Percentiles rank a stretch among this genome's conserved stretches.
Evolutionary conservation across 2,329 filamentous ascomycete species (phyloP).

Genomic region (Aphanoascus verrucosus): DNA sequence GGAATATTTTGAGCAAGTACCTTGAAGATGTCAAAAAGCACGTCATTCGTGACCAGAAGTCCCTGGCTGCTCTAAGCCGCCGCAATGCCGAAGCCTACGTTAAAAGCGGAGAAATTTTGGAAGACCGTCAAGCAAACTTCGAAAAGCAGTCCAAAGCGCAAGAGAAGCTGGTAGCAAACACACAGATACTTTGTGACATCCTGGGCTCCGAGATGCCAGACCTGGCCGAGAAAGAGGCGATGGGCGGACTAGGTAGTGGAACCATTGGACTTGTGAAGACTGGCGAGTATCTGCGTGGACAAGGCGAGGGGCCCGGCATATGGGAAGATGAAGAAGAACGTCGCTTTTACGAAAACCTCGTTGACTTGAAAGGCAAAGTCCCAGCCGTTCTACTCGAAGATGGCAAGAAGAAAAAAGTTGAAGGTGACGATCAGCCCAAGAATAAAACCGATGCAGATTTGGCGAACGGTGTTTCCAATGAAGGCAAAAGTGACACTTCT

Average conservation of each 20-base stretch:
- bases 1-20: conserved; percentile 73
- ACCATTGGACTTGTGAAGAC: conserved; percentile 90
- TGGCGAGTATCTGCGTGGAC: conserved; percentile 80
- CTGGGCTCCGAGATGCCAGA: conserved; percentile 90
- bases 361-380: conserved; percentile 91
- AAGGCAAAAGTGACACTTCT: conserved; percentile 30
- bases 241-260: conserved; percentile 54
- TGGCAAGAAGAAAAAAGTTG: conserved; percentile 81
- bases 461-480: conserved; percentile 36
- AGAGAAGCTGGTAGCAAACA: conserved; percentile 80
- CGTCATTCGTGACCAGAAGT: conserved; percentile 81
- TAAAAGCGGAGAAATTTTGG: conserved; percentile 95
- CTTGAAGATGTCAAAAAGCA: conserved; percentile 89
- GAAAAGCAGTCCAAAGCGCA: conserved; percentile 89
- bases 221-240: conserved; percentile 68
- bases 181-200: conserved; percentile 79
- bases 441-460: conserved; percentile 52
- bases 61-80: conserved; percentile 72
- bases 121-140: conserved; percentile 90
- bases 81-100: conserved; percentile 97
- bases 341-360: conserved; percentile 93
- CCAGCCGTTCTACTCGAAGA: conserved; percentile 89
- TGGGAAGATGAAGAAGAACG: conserved; percentile 99
- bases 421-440: conserved; percentile 71
- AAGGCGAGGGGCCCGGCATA: conserved; percentile 83